Evolutionary conservation across 805 yeast species (phyloP).

Genomic region (Metschnikowia continentalis): DNA sequence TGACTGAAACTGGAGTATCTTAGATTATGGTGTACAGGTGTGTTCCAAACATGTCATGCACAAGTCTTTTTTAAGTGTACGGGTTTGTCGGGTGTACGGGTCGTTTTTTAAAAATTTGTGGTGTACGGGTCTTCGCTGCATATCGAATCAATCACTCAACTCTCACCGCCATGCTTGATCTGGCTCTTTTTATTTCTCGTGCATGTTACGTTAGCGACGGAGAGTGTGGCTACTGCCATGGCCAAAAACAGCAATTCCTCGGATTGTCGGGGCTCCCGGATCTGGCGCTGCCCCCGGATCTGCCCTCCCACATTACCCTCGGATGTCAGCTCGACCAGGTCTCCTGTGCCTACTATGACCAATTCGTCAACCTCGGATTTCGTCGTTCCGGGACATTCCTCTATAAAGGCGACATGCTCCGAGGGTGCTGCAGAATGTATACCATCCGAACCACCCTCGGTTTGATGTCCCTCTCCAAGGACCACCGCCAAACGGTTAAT

Average conservation of each 20-base stretch:
- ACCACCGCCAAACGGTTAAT: conserved; percentile 61
- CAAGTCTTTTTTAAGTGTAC: background rate
- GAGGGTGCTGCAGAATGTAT: conserved; percentile 76
- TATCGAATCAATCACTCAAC: no score
- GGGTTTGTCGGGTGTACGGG: background rate
- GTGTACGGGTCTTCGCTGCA: background rate
- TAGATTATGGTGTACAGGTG: no score
- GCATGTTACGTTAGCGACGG: conserved; percentile 43
- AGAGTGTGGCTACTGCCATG: conserved; percentile 73
- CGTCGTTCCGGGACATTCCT: conserved; percentile 73
- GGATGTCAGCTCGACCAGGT: conserved; percentile 43
- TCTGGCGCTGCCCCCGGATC: conserved; percentile 22
- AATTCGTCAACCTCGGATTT: conserved; percentile 65
- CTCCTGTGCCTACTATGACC: conserved; percentile 54
- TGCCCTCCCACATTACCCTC: conserved; percentile 23
- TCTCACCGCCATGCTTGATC: background rate
- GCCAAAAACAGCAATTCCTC: conserved; percentile 37
- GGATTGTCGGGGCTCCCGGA: conserved; percentile 11
- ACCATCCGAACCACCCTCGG: conserved; percentile 63
- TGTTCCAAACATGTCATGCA: background rate
- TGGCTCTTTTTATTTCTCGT: conserved; percentile 29
- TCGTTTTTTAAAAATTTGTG: background rate
- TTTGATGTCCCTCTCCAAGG: conserved; percentile 51
- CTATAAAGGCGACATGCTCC: conserved; percentile 59
- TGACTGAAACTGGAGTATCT: no score